Evolutionary conservation across 441 rosid species (phyloP), one percentile per base, ranked within the genome.

Genomic region (Croton laevigatus): DNA sequence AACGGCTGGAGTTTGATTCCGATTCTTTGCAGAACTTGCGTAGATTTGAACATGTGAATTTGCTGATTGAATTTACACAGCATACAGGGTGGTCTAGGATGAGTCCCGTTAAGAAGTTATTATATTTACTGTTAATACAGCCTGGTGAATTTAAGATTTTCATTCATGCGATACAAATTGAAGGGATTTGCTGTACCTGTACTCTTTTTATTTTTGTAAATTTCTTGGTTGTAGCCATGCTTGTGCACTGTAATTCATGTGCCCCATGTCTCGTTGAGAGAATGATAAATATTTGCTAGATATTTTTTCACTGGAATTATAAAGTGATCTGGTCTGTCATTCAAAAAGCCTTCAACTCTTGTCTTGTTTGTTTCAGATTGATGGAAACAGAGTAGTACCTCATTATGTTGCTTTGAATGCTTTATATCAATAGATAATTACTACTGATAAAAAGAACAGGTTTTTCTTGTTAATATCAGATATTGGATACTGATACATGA

Each of bases 171-270:
- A 23, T 32, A 14, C 67, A 52, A 8, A 16, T 46, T 46, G 64
- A 63, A 53, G 51, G 51, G 22, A 23, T 52, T 62, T 62, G 63
- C 59, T 45, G 20, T 57, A 66, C 44, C 37, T 23, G 13, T 14
- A 13, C 38, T 37, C 51, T 19, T 17, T 27, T n/a, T 49, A 5
- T 49, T 22, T 63, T 14, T 16, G 51, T 69, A 59, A 58, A 59
- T 59, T 59, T 36, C 12, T 44, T 42, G 62, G 42, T 63, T 36
- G 7, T 71, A 45, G 54, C 61, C 48, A 59, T 69, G 7, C 58
- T 6, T 51, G n/a, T 45, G 62, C 53, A 45, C 37, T 57, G 22
- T 57, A 23, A 68, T 11, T 59, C 44, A 17, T 14, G 14, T 70
- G n/a, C n/a, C 59, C 55, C 12, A 12, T 12, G 19, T 48, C n/a